Conservation (phyloP, 345 rosid species). For the Pugionium cornutum region DNA sequence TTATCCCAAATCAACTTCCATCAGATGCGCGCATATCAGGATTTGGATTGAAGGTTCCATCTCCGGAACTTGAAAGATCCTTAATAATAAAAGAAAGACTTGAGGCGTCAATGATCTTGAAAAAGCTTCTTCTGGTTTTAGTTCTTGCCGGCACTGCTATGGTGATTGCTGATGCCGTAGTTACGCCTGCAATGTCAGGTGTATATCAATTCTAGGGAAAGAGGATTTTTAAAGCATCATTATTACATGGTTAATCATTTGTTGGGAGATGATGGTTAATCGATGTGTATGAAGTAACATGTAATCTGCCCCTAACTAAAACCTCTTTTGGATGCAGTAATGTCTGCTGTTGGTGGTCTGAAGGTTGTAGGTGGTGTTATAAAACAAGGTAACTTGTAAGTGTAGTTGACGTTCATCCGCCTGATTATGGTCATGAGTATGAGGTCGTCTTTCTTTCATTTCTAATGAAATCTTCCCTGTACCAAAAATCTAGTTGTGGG, state of each 20-base stretch:
- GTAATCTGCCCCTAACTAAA: constrained; percentile 15
- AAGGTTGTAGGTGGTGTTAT: constrained; percentile 73
- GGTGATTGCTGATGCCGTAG: constrained; percentile 98
- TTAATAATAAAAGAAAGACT: constrained; percentile 88
- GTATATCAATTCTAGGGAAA: constrained; percentile 4
- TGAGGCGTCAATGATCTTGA: constrained; percentile 72
- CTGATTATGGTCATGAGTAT: constrained; percentile 9
- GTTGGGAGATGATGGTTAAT: not conserved
- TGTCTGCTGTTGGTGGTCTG: constrained; percentile 95
- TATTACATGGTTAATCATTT: not conserved
- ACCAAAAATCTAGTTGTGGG: not conserved
- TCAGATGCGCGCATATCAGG: constrained; percentile 96
- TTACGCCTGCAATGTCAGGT: constrained; percentile 99
- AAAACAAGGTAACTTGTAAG: constrained; percentile 56
- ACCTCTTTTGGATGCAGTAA: constrained; percentile 56
- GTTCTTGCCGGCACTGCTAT: constrained; percentile 97
- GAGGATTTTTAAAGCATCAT: constrained; percentile 1
- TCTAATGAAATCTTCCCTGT: constrained; percentile 11
- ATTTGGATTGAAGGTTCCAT: constrained; percentile 93
- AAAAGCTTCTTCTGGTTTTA: constrained; percentile 76
- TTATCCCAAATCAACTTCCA: constrained; percentile 93
- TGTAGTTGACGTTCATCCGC: constrained; percentile 12
- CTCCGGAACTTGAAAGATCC: constrained; percentile 95
- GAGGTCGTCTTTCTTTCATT: constrained; percentile 16
- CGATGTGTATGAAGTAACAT: constrained; percentile 13